Conservation (phyloP, 257 asterid genomes). For the Jaltomata sinuosa region DNA sequence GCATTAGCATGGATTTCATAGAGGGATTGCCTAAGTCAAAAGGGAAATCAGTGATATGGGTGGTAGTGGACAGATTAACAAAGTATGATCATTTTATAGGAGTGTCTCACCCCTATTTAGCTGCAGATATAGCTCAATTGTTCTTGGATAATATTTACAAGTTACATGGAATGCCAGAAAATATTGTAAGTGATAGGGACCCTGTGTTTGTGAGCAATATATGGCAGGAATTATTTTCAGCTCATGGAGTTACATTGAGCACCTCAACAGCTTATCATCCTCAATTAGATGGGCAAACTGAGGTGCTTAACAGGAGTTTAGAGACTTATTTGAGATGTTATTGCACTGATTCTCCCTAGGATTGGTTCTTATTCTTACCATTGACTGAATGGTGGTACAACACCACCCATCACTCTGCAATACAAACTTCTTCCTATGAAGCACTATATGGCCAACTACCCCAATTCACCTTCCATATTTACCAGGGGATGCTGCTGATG, state of each 20-base stretch:
- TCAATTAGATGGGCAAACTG: not conserved
- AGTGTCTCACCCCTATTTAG: not conserved
- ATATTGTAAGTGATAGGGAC: not conserved
- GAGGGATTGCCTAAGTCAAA: not conserved
- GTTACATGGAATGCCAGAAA: not conserved
- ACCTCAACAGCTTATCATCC: not conserved
- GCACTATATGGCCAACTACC: not conserved
- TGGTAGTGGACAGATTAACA: no score
- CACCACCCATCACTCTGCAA: not conserved
- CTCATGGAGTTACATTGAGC: not conserved
- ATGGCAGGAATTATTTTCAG: not conserved
- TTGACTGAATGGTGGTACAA: not conserved
- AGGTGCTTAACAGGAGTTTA: not conserved
- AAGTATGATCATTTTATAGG: not conserved
- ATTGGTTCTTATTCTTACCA: not conserved
- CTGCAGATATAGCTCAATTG: not conserved
- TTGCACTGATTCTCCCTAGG: not conserved
- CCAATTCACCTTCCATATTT: not conserved
- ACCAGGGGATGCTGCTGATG: not conserved
- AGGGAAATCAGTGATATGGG: no score
- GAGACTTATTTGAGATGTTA: not conserved
- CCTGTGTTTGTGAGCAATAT: not conserved
- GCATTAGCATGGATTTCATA: not conserved
- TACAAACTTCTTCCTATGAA: not conserved
- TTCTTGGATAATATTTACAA: not conserved